Evolutionary conservation across 257 asterid genomes (phyloP).

Genomic region (Fraxinus anomala): DNA sequence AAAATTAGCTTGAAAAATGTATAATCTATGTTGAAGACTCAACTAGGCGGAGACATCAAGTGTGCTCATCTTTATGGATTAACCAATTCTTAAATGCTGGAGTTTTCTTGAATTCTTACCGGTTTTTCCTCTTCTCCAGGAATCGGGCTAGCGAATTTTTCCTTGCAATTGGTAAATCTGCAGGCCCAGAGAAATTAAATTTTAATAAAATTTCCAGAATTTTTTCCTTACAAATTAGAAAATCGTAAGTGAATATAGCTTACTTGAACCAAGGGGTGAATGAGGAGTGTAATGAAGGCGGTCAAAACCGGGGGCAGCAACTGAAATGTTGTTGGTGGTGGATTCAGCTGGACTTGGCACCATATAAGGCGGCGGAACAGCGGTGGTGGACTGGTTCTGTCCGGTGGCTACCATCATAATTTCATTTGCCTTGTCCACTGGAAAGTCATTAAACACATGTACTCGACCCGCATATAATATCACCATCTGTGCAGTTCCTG

Average conservation of each 20-base stretch:
- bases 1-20: too few species aligned
- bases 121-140: slow-evolving; percentile 63
- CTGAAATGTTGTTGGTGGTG: slow-evolving; percentile 20
- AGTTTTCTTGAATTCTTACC: slow-evolving; percentile 27
- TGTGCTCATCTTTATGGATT: too few species aligned
- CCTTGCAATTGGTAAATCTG: slow-evolving; percentile 69
- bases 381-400: slow-evolving; percentile 24
- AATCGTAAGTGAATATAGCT: background rate
- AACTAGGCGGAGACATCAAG: too few species aligned
- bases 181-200: background rate
- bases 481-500: slow-evolving; percentile 48
- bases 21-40: too few species aligned
- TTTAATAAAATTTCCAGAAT: background rate
- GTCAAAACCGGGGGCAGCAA: slow-evolving; percentile 6
- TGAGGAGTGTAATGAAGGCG: slow-evolving; percentile 2
- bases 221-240: too few species aligned
- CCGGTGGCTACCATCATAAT: slow-evolving; percentile 43
- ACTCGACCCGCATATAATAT: slow-evolving; percentile 55
- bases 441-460: slow-evolving; percentile 43
- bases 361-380: slow-evolving; percentile 21
- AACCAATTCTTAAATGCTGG: too few species aligned
- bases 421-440: slow-evolving; percentile 49
- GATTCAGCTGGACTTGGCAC: slow-evolving; percentile 44
- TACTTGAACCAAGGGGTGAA: slow-evolving; percentile 40
- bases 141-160: slow-evolving; percentile 62